Percentiles rank a stretch among this genome's conserved stretches.
These are phyloP conservation scores for Candida adriatica DNA, from an alignment of 805 yeast species.

Conservation along the genomic window DNA sequence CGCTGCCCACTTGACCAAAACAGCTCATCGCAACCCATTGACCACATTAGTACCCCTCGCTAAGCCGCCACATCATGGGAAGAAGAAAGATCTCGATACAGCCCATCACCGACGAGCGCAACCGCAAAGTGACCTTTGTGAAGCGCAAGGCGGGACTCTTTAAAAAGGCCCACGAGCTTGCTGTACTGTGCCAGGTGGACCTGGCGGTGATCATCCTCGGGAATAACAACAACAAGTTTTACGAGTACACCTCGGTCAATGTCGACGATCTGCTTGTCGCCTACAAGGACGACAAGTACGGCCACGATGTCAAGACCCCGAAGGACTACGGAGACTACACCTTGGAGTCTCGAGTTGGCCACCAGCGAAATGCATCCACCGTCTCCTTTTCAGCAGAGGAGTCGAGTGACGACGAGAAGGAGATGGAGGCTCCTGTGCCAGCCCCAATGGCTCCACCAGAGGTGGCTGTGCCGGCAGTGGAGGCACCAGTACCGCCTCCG, in stretches of 20 bases:
- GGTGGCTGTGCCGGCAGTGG: too few relatives aligned
- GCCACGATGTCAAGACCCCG: slow-evolving; percentile 60
- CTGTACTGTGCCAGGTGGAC: slow-evolving; percentile 89
- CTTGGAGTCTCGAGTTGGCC: slow-evolving; percentile 26
- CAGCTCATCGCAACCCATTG: too few relatives aligned
- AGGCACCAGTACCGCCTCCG: too few relatives aligned
- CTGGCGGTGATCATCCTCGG: slow-evolving; percentile 86
- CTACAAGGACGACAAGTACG: slow-evolving; percentile 27
- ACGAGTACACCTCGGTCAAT: slow-evolving; percentile 75
- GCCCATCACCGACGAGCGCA: slow-evolving; percentile 87
- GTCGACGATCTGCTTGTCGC: slow-evolving; percentile 41
- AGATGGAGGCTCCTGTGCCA: slow-evolving; percentile 11
- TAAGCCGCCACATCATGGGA: slow-evolving; percentile 76
- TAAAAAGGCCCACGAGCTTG: slow-evolving; percentile 53
- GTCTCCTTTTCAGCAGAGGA: slow-evolving; percentile 14
- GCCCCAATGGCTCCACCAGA: too few relatives aligned
- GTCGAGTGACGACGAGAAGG: slow-evolving; percentile 15
- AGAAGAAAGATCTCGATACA: slow-evolving; percentile 92
- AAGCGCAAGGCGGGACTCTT: slow-evolving; percentile 93
- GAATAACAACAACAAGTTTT: slow-evolving; percentile 65
- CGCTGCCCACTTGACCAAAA: too few relatives aligned
- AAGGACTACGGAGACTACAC: slow-evolving; percentile 58
- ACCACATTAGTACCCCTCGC: too few relatives aligned
- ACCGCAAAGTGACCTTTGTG: slow-evolving; percentile 79
- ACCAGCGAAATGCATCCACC: slow-evolving; percentile 11